Percentiles rank a stretch among this genome's conserved stretches.
These are phyloP conservation scores for Penicillium sp. DNA, from an alignment of 2,329 filamentous ascomycete species.

Conservation along the genomic window DNA sequence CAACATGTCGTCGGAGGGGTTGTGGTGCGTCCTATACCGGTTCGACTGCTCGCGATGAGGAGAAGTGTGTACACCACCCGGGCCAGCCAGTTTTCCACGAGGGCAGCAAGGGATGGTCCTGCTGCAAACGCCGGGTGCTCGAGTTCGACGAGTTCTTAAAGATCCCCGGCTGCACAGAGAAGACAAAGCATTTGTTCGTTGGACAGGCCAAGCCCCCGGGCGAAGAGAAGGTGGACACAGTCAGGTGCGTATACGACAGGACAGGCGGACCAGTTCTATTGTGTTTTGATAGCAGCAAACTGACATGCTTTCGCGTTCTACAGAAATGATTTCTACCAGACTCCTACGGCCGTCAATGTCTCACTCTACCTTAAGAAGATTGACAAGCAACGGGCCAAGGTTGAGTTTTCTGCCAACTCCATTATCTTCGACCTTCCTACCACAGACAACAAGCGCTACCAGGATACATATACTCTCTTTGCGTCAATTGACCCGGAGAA, in stretches of 20 bases:
- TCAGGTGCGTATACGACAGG: conserved; percentile 57
- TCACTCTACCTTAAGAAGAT: conserved; percentile 98
- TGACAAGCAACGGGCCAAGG: conserved; percentile 71
- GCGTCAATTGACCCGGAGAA: conserved; percentile 71
- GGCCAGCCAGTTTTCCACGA: conserved; percentile 94
- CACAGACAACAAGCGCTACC: conserved; percentile 79
- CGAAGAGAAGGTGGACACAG: conserved; percentile 75
- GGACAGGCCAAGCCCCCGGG: conserved; percentile 64
- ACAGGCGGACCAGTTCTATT: background rate
- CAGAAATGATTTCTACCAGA: conserved; percentile 94
- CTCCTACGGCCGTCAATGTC: conserved; percentile 75
- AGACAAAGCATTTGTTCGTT: conserved; percentile 78
- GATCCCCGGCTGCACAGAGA: conserved; percentile 85
- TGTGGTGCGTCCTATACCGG: conserved; percentile 67
- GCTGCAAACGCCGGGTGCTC: conserved; percentile 90
- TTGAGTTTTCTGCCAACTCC: conserved; percentile 63
- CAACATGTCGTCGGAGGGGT: conserved; percentile 72
- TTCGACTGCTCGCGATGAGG: conserved; percentile 60
- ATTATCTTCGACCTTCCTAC: conserved; percentile 82
- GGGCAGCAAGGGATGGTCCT: conserved; percentile 95
- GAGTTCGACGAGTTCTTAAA: conserved; percentile 99
- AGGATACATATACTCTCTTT: conserved; percentile 70
- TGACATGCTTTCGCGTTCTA: background rate
- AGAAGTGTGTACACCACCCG: conserved; percentile 84
- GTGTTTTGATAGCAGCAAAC: background rate